These are phyloP conservation scores for Venustampulla echinocandica DNA, from an alignment of 495 filamentous ascomycete genomes.

Conservation along the genomic window DNA sequence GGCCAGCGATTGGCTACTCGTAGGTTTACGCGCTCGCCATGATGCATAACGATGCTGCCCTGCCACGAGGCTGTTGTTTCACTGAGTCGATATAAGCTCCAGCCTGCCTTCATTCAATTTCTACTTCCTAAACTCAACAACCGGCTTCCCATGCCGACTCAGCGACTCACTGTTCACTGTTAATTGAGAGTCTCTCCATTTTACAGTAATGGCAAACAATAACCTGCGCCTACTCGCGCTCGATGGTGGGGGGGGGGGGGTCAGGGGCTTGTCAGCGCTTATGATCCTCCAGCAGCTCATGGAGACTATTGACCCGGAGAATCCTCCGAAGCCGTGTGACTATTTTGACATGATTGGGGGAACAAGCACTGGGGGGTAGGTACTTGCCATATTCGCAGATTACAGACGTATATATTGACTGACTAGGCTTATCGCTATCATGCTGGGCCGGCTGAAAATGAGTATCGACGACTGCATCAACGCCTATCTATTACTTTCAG, in stretches of 20 bases:
- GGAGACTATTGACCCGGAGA: constrained; percentile 31
- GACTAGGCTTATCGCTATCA: constrained; percentile 42
- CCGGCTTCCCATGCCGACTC: constrained; percentile 4
- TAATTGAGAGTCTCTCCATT: neutral
- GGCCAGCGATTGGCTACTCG: too few relatives aligned
- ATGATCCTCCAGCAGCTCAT: constrained; percentile 44
- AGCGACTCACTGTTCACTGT: neutral
- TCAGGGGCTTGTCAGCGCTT: constrained; percentile 44
- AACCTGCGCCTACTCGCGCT: constrained; percentile 23
- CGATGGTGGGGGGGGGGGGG: constrained; percentile 51
- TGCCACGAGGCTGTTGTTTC: too few relatives aligned
- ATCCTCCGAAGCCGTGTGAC: constrained; percentile 43
- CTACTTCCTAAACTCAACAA: constrained; percentile 1
- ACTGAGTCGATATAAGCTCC: constrained; percentile 1
- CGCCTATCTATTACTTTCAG: constrained; percentile 31
- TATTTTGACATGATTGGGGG: constrained; percentile 37
- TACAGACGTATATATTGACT: constrained; percentile 3
- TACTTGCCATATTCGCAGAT: neutral
- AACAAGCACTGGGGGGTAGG: constrained; percentile 29
- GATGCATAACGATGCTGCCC: too few relatives aligned
- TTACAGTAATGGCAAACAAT: constrained; percentile 3
- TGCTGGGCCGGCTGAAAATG: constrained; percentile 45
- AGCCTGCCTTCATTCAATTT: constrained; percentile 1
- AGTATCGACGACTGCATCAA: constrained; percentile 39
- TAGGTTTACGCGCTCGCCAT: too few relatives aligned